Evolutionary conservation across 1,284 basidiomycete species (phyloP).

Genomic region (Inonotus hispidus): DNA sequence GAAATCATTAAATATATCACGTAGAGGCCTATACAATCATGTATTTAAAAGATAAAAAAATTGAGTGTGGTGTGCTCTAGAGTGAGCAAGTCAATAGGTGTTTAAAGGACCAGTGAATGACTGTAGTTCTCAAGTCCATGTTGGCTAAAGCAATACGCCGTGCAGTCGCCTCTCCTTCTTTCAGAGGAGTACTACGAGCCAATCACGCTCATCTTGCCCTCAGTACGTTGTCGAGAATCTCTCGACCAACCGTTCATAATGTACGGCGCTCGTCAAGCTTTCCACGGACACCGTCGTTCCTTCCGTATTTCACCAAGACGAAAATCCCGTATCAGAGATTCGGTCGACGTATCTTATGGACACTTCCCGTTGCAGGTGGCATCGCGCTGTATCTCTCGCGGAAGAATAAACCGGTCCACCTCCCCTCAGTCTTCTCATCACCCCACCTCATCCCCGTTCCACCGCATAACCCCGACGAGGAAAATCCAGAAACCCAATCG

Average conservation of each 20-base stretch:
- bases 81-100: too few species aligned
- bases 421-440: slow-evolving; percentile 49
- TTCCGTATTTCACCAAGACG: slow-evolving; percentile 25
- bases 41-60: too few species aligned
- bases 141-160: slow-evolving; percentile 10
- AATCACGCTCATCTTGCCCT: background rate
- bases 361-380: slow-evolving; percentile 52
- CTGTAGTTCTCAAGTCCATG: slow-evolving; percentile 11
- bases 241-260: background rate
- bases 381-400: slow-evolving; percentile 44
- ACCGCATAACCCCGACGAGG: slow-evolving; percentile 14
- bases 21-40: too few species aligned
- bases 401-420: slow-evolving; percentile 33
- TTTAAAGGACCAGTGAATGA: background rate
- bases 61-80: too few species aligned
- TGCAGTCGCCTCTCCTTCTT: background rate
- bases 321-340: slow-evolving; percentile 26
- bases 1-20: too few species aligned
- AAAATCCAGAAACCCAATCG: background rate
- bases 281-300: slow-evolving; percentile 19
- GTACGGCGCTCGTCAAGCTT: slow-evolving; percentile 5
- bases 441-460: slow-evolving; percentile 60
- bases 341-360: slow-evolving; percentile 41
- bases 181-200: background rate
- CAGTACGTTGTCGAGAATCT: background rate